phyloP scores from a whole-genome alignment of 1,139 yeast genomes.

The Blastobotrys arbuscula region DNA sequence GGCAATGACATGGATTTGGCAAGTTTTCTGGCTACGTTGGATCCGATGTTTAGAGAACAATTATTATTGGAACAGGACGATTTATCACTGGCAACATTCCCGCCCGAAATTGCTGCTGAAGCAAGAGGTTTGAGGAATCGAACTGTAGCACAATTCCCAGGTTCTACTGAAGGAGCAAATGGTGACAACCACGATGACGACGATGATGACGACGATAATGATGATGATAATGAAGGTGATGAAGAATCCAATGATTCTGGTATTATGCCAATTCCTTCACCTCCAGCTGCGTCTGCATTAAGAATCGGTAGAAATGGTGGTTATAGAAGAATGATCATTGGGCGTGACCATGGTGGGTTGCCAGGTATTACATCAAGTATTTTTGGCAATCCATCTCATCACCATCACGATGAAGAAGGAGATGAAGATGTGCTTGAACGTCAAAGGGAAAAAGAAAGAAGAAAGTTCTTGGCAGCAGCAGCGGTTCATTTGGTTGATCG shows the following conservation, averaged over 20 bases:
- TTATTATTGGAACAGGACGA: constrained; percentile 35
- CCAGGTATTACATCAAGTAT: not conserved
- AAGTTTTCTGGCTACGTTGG: constrained; percentile 33
- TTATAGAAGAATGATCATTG: not conserved
- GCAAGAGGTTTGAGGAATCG: constrained; percentile 30
- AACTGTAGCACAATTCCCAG: constrained; percentile 20
- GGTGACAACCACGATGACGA: constrained; percentile 13
- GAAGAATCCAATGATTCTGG: not conserved
- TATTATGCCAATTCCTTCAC: not conserved
- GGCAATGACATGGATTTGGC: constrained; percentile 29
- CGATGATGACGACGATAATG: constrained; percentile 25
- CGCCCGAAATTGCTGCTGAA: constrained; percentile 33
- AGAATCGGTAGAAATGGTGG: constrained; percentile 5
- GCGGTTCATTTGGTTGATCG: constrained; percentile 61
- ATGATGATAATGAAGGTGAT: constrained; percentile 11
- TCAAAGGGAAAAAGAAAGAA: constrained; percentile 16
- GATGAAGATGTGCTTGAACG: constrained; percentile 9
- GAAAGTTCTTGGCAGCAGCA: constrained; percentile 26
- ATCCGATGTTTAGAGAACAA: constrained; percentile 34
- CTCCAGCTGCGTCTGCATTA: not conserved
- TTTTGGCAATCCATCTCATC: not conserved
- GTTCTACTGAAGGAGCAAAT: not conserved
- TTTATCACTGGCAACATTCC: constrained; percentile 30
- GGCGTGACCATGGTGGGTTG: not conserved
- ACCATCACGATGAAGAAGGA: not conserved